Evolutionary conservation across 2,329 filamentous ascomycete species (phyloP).

Genomic region (Golovinomyces cichoracearum): DNA sequence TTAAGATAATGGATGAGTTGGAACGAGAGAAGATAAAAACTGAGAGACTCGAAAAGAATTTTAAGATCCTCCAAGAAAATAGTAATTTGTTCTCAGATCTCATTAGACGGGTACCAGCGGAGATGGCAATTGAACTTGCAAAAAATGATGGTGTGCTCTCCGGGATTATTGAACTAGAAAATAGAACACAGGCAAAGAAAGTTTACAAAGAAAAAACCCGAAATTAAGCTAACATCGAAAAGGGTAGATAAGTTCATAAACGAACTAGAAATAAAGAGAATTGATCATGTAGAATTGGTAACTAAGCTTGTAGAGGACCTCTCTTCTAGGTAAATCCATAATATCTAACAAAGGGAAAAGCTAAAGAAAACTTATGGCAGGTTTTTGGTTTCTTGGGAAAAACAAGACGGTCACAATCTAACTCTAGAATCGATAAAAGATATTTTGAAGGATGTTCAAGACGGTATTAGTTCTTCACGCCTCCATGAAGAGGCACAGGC

Average conservation of each 20-base stretch:
- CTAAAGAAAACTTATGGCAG: too few relatives aligned
- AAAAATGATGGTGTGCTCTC: conserved; percentile 8
- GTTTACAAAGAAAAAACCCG: neutral
- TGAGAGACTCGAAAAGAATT: conserved; percentile 6
- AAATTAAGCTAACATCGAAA: conserved; percentile 2
- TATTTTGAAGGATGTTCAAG: conserved; percentile 7
- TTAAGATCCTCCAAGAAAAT: conserved; percentile 4
- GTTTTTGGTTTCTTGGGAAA: too few relatives aligned
- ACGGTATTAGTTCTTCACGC: conserved; percentile 6
- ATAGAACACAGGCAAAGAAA: conserved; percentile 1
- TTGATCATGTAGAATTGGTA: conserved; percentile 5
- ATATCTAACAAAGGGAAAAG: neutral
- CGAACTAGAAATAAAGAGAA: conserved; percentile 4
- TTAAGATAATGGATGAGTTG: conserved; percentile 5
- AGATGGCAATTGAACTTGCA: conserved; percentile 5
- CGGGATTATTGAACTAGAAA: conserved; percentile 5
- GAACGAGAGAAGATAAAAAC: conserved; percentile 4
- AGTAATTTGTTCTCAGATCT: conserved; percentile 8
- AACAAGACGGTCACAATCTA: conserved; percentile 1
- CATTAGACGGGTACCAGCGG: conserved; percentile 6
- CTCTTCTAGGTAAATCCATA: conserved; percentile 7
- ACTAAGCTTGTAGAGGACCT: conserved; percentile 9
- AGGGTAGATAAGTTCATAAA: conserved; percentile 10
- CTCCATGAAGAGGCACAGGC: conserved; percentile 5
- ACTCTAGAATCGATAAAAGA: conserved; percentile 3